Evolutionary conservation across 2,329 filamentous ascomycete species (phyloP).

Genomic region (Mycogone perniciosa): DNA sequence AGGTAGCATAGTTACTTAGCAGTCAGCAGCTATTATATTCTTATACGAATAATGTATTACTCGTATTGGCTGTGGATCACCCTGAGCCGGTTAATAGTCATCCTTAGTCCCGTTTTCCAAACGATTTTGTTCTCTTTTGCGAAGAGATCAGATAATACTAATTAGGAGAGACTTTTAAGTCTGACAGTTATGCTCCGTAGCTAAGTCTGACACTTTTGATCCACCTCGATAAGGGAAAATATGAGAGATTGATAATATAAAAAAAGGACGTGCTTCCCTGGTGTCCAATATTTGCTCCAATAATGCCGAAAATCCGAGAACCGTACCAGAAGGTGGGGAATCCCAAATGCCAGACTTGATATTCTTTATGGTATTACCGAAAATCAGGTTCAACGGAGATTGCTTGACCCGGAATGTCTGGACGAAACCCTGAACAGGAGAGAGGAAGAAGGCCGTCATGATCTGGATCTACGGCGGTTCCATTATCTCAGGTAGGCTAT

Average conservation of each 20-base stretch:
- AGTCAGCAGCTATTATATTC: no score
- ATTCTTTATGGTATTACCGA: neutral
- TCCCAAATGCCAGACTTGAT: neutral
- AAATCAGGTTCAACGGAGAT: neutral
- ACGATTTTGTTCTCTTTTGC: no score
- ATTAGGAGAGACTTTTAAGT: no score
- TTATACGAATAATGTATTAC: no score
- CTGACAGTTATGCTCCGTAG: no score
- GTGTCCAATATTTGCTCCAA: neutral
- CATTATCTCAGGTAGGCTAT: neutral
- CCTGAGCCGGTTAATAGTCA: no score
- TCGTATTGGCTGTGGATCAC: no score
- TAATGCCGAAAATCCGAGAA: neutral
- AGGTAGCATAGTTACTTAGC: no score
- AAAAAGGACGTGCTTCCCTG: neutral
- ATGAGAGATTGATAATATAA: neutral
- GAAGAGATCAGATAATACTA: no score
- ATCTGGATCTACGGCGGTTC: conserved; percentile 32
- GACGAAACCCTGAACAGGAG: conserved; percentile 27
- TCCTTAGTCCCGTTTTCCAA: no score
- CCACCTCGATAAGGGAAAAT: neutral
- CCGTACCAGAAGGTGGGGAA: neutral
- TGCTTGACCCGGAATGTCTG: conserved; percentile 25
- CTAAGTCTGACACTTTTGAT: no score
- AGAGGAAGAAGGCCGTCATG: conserved; percentile 28